phyloP scores from a whole-genome alignment of 345 rosid species.

The Psidium guajava region DNA sequence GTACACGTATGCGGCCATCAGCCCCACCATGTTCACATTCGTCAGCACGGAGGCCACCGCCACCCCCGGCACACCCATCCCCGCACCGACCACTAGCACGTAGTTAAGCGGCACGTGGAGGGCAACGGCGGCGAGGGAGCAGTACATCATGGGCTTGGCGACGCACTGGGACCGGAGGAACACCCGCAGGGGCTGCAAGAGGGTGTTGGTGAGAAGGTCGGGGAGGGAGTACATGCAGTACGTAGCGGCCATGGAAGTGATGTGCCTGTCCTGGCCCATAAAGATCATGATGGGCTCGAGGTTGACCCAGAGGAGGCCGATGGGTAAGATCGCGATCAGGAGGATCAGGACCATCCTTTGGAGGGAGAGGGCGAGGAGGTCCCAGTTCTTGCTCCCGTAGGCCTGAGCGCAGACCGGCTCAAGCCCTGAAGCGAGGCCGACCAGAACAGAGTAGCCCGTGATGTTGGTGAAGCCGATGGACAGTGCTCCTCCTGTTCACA shows the following conservation, averaged over 20 bases:
- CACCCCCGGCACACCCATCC: conserved; percentile 83
- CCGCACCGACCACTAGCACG: conserved; percentile 37
- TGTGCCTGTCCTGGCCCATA: conserved; percentile 74
- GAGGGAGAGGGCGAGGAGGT: conserved; percentile 73
- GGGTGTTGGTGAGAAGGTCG: conserved; percentile 78
- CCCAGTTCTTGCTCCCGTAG: conserved; percentile 84
- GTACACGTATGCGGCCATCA: conserved; percentile 79
- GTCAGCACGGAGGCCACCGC: conserved; percentile 90
- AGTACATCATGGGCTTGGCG: conserved; percentile 97
- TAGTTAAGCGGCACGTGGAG: conserved; percentile 89
- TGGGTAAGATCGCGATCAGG: conserved; percentile 61
- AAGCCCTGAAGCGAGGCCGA: conserved; percentile 89
- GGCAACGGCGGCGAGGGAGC: conserved; percentile 59
- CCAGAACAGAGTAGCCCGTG: conserved; percentile 92
- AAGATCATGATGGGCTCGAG: conserved; percentile 74
- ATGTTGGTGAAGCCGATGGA: conserved; percentile 96
- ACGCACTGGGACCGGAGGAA: conserved; percentile 79
- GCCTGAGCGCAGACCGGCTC: conserved; percentile 99
- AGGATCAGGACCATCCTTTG: conserved; percentile 85
- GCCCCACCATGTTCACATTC: conserved; percentile 67
- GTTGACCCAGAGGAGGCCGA: conserved; percentile 74
- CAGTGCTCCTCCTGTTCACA: conserved; percentile 62
- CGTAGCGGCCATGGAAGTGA: conserved; percentile 79
- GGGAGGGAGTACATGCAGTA: conserved; percentile 83
- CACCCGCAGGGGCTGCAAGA: conserved; percentile 78